Evolutionary conservation across 768 basidiomycete species (phyloP).

Genomic region (Rhizopogon sp.): DNA sequence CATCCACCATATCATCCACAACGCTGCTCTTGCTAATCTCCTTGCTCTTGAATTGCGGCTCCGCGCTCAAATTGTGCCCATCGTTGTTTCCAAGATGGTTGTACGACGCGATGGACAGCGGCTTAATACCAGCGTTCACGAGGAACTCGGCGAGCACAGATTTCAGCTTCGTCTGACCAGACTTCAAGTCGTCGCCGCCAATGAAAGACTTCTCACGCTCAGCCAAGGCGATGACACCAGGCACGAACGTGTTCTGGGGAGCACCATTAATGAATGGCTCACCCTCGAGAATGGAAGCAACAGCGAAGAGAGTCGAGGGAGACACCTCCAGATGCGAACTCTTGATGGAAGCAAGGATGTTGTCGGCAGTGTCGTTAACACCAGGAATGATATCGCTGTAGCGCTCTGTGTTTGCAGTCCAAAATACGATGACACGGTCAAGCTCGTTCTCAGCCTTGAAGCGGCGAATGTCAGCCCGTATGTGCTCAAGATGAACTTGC

Average conservation of each 20-base stretch:
- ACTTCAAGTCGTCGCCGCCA: conserved; percentile 97
- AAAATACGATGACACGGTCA: conserved; percentile 90
- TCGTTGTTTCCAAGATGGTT: conserved; percentile 99
- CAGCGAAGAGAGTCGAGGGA: conserved; percentile 92
- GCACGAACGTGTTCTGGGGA: conserved; percentile 98
- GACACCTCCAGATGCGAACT: conserved; percentile 87
- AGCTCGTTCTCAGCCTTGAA: conserved; percentile 84
- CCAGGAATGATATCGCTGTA: conserved; percentile 94
- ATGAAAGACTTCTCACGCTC: conserved; percentile 90
- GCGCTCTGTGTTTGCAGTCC: conserved; percentile 99
- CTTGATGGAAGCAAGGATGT: conserved; percentile 78
- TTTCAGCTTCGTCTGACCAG: conserved; percentile 97
- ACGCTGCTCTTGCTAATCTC: conserved; percentile 97
- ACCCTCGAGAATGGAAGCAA: conserved; percentile 92
- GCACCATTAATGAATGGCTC: conserved; percentile 96
- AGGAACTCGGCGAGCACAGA: conserved; percentile 96
- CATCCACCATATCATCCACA: conserved; percentile 96
- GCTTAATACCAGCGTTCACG: conserved; percentile 98
- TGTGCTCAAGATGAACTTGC: conserved; percentile 84
- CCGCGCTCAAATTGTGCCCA: conserved; percentile 85
- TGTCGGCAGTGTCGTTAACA: conserved; percentile 91
- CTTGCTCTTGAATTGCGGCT: conserved; percentile 95
- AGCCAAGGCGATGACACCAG: conserved; percentile 89
- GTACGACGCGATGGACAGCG: conserved; percentile 94
- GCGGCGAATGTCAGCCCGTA: conserved; percentile 88